Percentiles rank a stretch among this genome's conserved stretches.
Evolutionary conservation across 768 basidiomycete species (phyloP).

Genomic region (Mrakia blollopis): DNA sequence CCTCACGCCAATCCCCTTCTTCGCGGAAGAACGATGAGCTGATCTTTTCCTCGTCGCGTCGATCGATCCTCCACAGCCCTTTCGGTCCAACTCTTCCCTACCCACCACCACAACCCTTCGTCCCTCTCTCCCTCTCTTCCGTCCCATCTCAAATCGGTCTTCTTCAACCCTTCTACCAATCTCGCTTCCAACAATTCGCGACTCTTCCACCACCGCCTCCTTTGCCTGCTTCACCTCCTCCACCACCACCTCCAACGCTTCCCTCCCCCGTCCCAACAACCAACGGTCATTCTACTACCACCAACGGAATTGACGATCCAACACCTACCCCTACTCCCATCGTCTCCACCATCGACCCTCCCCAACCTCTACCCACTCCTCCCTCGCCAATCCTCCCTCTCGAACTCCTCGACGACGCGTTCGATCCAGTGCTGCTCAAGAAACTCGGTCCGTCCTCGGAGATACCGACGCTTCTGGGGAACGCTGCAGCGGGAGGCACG

Average conservation of each 20-base stretch:
- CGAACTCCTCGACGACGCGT: constrained; percentile 18
- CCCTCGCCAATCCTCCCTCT: constrained; percentile 5
- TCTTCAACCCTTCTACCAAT: constrained; percentile 64
- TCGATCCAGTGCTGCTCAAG: constrained; percentile 22
- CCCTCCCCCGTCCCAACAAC: too few species aligned
- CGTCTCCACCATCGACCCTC: neutral
- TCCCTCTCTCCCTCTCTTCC: constrained; percentile 61
- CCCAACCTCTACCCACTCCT: neutral
- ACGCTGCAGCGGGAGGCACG: neutral
- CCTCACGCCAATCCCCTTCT: neutral
- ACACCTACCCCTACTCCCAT: neutral
- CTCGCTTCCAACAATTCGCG: constrained; percentile 32
- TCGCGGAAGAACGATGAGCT: neutral
- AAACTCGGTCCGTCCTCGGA: constrained; percentile 19
- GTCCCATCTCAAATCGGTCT: constrained; percentile 79
- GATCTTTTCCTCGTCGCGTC: neutral
- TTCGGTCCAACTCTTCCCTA: constrained; percentile 57
- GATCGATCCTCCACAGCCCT: neutral
- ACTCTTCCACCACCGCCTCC: constrained; percentile 10
- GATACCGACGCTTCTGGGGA: constrained; percentile 4
- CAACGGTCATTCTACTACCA: neutral
- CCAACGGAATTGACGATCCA: neutral
- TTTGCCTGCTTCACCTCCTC: neutral
- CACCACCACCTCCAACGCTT: neutral
- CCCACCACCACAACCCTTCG: constrained; percentile 75